Conservation (phyloP, 2,329 filamentous ascomycete species). For the Trichoderma pleuroti region DNA sequence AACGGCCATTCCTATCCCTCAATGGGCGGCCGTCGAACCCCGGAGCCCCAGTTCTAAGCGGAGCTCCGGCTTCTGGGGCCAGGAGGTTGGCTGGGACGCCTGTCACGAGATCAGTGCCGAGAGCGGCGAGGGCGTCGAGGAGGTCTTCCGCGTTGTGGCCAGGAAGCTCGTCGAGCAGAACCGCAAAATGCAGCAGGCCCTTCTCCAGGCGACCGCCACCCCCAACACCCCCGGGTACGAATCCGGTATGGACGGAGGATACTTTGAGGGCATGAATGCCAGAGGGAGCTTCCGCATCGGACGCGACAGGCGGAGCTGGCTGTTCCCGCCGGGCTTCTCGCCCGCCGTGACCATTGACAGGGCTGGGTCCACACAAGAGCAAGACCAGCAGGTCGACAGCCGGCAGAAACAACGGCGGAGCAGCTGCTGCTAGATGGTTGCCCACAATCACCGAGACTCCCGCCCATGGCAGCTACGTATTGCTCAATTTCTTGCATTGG, state of each 20-base stretch:
- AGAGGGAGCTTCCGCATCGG: slow-evolving; percentile 55
- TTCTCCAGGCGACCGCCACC: slow-evolving; percentile 52
- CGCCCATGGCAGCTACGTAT: not conserved
- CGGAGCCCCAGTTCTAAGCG: slow-evolving; percentile 61
- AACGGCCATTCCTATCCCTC: slow-evolving; percentile 25
- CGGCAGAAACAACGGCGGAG: slow-evolving; percentile 26
- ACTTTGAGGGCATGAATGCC: slow-evolving; percentile 49
- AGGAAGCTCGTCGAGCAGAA: slow-evolving; percentile 63
- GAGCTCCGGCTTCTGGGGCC: slow-evolving; percentile 80
- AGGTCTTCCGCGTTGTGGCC: slow-evolving; percentile 76
- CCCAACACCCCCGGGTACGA: slow-evolving; percentile 49
- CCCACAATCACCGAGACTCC: not conserved
- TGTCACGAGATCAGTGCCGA: slow-evolving; percentile 96
- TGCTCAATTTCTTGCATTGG: not conserved
- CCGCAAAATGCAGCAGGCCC: slow-evolving; percentile 58
- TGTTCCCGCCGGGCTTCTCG: slow-evolving; percentile 54
- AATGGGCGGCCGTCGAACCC: slow-evolving; percentile 43
- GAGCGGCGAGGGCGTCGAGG: slow-evolving; percentile 91
- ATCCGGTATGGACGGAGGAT: slow-evolving; percentile 43
- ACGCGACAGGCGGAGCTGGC: slow-evolving; percentile 56
- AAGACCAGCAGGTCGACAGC: slow-evolving; percentile 24
- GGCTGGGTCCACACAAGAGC: slow-evolving; percentile 32
- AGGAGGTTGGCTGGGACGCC: slow-evolving; percentile 92
- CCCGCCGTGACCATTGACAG: slow-evolving; percentile 49
- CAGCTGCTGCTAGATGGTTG: slow-evolving; percentile 29